phyloP scores from a whole-genome alignment of 495 filamentous ascomycete genomes.

The Hapsidospora chrysogenum region DNA sequence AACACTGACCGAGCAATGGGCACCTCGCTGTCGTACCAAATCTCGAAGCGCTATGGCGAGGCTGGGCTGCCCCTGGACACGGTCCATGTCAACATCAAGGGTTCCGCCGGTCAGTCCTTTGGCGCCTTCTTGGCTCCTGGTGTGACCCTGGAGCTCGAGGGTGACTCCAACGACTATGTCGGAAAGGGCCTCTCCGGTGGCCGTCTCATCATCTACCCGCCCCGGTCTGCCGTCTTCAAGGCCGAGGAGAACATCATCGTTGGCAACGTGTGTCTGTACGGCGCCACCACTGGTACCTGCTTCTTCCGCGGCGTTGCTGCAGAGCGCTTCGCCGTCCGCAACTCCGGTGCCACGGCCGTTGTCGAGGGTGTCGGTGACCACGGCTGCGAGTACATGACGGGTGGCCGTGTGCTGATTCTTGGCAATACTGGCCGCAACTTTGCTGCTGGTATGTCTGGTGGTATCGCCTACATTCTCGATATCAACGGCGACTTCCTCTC shows the following conservation, averaged over 20 bases:
- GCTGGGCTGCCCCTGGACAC: constrained; percentile 84
- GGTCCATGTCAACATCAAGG: constrained; percentile 93
- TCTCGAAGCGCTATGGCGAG: constrained; percentile 86
- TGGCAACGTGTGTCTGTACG: constrained; percentile 95
- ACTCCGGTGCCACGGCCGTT: constrained; percentile 91
- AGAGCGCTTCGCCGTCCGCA: constrained; percentile 95
- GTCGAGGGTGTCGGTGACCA: constrained; percentile 98
- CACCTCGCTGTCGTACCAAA: constrained; percentile 90
- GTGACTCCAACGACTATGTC: constrained; percentile 96
- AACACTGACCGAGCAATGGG: constrained; percentile 95
- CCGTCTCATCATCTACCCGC: constrained; percentile 90
- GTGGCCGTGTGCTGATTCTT: constrained; percentile 79
- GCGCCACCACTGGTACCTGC: constrained; percentile 80
- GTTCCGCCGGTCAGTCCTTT: constrained; percentile 97
- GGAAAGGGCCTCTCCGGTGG: constrained; percentile 96
- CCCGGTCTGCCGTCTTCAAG: constrained; percentile 84
- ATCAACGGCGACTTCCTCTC: constrained; percentile 80
- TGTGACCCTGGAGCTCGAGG: constrained; percentile 92
- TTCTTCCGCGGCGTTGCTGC: constrained; percentile 98
- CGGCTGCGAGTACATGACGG: constrained; percentile 99
- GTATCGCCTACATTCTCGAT: constrained; percentile 94
- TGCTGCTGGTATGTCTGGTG: constrained; percentile 97
- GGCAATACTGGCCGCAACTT: constrained; percentile 98
- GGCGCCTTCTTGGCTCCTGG: constrained; percentile 91
- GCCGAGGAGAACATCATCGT: constrained; percentile 96